phyloP scores from a whole-genome alignment of 495 filamentous ascomycete genomes.

The Baudoinia panamericana region DNA sequence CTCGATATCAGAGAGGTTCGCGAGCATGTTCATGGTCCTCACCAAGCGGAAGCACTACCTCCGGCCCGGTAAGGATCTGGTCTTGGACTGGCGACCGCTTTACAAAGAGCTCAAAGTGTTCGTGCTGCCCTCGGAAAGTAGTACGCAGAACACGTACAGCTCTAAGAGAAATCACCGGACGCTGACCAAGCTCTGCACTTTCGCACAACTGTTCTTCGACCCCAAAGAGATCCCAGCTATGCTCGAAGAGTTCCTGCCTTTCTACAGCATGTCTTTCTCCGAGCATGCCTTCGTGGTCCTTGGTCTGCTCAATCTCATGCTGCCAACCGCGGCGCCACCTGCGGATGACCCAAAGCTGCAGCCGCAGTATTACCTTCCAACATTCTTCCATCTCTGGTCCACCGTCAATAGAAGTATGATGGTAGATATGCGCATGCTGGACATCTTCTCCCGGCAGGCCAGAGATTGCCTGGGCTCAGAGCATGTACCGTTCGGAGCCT shows the following conservation, averaged over 20 bases:
- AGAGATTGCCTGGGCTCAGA: slow-evolving; percentile 62
- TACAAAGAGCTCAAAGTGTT: slow-evolving; percentile 83
- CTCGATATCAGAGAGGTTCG: slow-evolving; percentile 72
- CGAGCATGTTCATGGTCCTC: slow-evolving; percentile 89
- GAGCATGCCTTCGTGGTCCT: slow-evolving; percentile 80
- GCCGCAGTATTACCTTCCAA: slow-evolving; percentile 73
- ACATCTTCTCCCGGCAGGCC: slow-evolving; percentile 75
- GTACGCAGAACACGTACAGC: slow-evolving; percentile 48
- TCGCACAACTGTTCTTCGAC: slow-evolving; percentile 85
- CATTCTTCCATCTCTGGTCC: slow-evolving; percentile 94
- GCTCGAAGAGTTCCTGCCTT: slow-evolving; percentile 90
- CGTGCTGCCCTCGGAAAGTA: slow-evolving; percentile 70
- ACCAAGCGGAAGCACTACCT: slow-evolving; percentile 97
- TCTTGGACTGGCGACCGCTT: slow-evolving; percentile 80
- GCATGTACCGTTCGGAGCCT: slow-evolving; percentile 69
- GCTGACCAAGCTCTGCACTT: slow-evolving; percentile 74
- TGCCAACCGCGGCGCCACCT: slow-evolving; percentile 72
- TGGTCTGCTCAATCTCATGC: slow-evolving; percentile 68
- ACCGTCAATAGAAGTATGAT: slow-evolving; percentile 77
- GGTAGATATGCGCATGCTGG: slow-evolving; percentile 76
- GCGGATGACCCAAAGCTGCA: slow-evolving; percentile 55
- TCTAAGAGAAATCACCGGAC: slow-evolving; percentile 57
- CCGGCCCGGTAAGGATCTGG: slow-evolving; percentile 74
- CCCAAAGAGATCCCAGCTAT: slow-evolving; percentile 72
- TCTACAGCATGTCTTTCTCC: slow-evolving; percentile 83